A percentile compares a stretch with the other conserved stretches of the same genome.
Conservation (phyloP, 208 protist genomes). For the Perkinsela sp. region DNA sequence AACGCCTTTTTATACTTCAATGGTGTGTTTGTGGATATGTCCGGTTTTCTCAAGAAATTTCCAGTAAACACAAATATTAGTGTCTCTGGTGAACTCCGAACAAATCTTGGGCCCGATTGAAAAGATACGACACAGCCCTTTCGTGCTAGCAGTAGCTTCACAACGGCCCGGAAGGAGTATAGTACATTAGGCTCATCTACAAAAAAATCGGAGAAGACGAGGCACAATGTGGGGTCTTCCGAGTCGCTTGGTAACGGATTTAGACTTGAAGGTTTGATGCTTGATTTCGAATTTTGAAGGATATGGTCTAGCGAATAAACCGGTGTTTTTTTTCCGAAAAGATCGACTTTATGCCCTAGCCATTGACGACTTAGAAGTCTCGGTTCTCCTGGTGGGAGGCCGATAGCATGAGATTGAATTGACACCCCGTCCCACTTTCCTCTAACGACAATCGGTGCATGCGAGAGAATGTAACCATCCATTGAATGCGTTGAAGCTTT, state of each 20-base stretch:
- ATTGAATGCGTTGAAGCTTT: not conserved
- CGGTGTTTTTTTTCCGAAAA: not conserved
- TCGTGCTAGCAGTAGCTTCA: not conserved
- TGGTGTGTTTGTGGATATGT: not conserved
- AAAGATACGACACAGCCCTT: not conserved
- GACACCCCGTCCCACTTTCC: not conserved
- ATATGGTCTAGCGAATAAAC: not conserved
- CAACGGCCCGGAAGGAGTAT: not conserved
- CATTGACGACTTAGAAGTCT: not conserved
- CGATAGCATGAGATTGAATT: not conserved
- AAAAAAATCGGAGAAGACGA: not conserved
- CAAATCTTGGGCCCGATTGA: not conserved
- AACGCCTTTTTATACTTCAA: not conserved
- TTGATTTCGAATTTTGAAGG: not conserved
- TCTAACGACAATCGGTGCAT: not conserved
- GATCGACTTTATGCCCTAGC: not conserved
- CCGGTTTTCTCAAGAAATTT: not conserved
- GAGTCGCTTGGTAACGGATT: not conserved
- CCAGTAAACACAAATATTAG: not conserved
- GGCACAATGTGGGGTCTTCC: not conserved
- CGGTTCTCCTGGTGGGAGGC: not conserved
- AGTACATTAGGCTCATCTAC: not conserved
- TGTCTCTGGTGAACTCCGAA: not conserved
- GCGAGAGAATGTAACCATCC: not conserved
- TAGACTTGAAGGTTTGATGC: not conserved